These are phyloP conservation scores for Rhizophlyctis rosea DNA, from an alignment of 192 early-diverging fungal genomes.

Conservation along the genomic window DNA sequence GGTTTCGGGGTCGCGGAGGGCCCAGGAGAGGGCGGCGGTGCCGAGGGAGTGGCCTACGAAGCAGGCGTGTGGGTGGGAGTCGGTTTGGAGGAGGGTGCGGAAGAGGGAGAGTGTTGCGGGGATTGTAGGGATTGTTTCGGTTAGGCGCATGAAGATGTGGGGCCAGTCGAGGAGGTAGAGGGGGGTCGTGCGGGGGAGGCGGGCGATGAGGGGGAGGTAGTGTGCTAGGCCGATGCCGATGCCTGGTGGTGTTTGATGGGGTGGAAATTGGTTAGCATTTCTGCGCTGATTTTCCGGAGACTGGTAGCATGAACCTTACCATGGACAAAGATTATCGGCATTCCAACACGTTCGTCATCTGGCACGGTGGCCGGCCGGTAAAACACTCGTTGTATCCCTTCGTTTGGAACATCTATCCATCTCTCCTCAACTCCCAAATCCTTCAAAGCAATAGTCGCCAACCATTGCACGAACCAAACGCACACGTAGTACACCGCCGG, in stretches of 20 bases:
- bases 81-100: slow-evolving; percentile 39
- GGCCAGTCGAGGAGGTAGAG: slow-evolving; percentile 49
- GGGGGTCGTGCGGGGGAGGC: slow-evolving; percentile 28
- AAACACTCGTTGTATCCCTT: background rate
- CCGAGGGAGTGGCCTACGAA: slow-evolving; percentile 67
- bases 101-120: slow-evolving; percentile 50
- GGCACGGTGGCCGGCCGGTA: background rate
- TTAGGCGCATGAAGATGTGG: slow-evolving; percentile 63
- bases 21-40: slow-evolving; percentile 56
- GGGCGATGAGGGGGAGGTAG: slow-evolving; percentile 52
- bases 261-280: slow-evolving; percentile 44
- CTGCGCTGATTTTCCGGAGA: slow-evolving; percentile 21
- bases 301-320: background rate
- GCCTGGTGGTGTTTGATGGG: slow-evolving; percentile 69
- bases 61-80: slow-evolving; percentile 44
- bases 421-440: background rate
- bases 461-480: slow-evolving; percentile 16
- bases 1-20: slow-evolving; percentile 21
- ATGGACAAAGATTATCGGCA: slow-evolving; percentile 13
- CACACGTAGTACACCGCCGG: slow-evolving; percentile 56
- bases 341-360: background rate
- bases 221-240: slow-evolving; percentile 58
- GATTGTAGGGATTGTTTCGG: slow-evolving; percentile 50
- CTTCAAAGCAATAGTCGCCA: background rate
- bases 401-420: background rate